Conservation (phyloP, 1,284 basidiomycete genomes). For the Leccinum subrobustum region DNA sequence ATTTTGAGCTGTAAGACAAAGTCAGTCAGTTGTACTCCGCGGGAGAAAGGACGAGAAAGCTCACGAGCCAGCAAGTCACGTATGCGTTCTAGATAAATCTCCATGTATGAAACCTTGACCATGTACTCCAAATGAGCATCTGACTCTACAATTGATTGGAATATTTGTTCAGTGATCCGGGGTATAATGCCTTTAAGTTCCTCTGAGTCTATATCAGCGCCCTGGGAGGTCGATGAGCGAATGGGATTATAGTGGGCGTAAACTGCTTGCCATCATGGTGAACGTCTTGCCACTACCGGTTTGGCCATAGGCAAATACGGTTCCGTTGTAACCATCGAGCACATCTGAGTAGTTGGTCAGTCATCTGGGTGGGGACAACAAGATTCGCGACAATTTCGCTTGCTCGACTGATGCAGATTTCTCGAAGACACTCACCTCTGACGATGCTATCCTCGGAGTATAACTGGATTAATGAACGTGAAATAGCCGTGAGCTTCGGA, state of each 20-base stretch:
- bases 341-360: conserved; percentile 67
- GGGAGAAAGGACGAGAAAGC: conserved; percentile 35
- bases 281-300: conserved; percentile 97
- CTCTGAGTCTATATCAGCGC: conserved; percentile 92
- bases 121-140: conserved; percentile 96
- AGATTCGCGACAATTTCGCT: conserved; percentile 4
- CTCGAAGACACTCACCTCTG: conserved; percentile 51
- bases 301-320: conserved; percentile 98
- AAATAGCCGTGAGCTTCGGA: conserved; percentile 14
- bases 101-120: conserved; percentile 99
- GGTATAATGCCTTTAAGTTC: conserved; percentile 97
- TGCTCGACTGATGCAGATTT: conserved; percentile 1
- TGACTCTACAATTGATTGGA: conserved; percentile 94
- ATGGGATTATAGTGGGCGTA: conserved; percentile 6
- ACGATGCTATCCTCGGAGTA: conserved; percentile 57
- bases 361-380: conserved; percentile 11
- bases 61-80: conserved; percentile 93
- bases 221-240: conserved; percentile 49
- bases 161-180: conserved; percentile 98
- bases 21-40: not conserved
- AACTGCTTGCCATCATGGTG: conserved; percentile 85
- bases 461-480: conserved; percentile 12
- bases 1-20: conserved; percentile 75
- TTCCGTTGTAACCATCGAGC: conserved; percentile 98
- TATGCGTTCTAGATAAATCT: conserved; percentile 98